Evolutionary conservation across 75 land plant species (phyloP), one percentile per base, ranked within the genome.

Genomic region (Selaginella moellendorffii): DNA sequence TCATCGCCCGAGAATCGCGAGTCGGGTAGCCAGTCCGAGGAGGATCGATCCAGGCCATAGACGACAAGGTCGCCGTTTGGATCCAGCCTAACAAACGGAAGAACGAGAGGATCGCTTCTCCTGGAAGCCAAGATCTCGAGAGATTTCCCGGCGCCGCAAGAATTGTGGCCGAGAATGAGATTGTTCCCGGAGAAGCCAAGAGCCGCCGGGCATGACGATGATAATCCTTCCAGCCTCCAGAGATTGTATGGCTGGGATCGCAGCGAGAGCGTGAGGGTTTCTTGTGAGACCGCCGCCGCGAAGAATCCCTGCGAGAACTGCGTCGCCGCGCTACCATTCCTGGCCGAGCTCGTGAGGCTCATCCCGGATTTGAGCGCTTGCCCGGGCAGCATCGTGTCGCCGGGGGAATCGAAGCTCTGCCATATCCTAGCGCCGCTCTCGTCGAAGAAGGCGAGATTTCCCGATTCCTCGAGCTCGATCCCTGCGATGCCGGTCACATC

Each of bases 321-420:
- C n/a, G n/a, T n/a, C n/a, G n/a, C n/a, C n/a, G n/a, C n/a, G n/a
- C n/a, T n/a, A n/a, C n/a, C n/a, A n/a, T n/a, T n/a, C n/a, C n/a
- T n/a, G n/a, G n/a, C n/a, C n/a, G n/a, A n/a, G n/a, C n/a, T n/a
- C n/a, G n/a, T 46, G 18, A 46, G 51, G 14, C 10, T 46, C 24
- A 56, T 21, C 5, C 23, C 21, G 8, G 59, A 21, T 56, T 56
- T 56, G 25, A 56, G 59, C 8, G 8, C 9, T n/a, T 56, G 59
- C 8, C 19, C 59, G 8, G 59, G 8, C 8, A 56, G 9, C 21
- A 56, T 5, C 21, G 24, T 24, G 24, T 56, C 59, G 19, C 23
- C 24, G 21, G 59, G 59, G n/a, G 2, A 21, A 8, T 56, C 59
- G n/a, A 56, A 56, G 24, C 59, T 56, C 59, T 56, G 59, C 5